phyloP scores from a whole-genome alignment of 345 rosid species.

The Populus ilicifolia region DNA sequence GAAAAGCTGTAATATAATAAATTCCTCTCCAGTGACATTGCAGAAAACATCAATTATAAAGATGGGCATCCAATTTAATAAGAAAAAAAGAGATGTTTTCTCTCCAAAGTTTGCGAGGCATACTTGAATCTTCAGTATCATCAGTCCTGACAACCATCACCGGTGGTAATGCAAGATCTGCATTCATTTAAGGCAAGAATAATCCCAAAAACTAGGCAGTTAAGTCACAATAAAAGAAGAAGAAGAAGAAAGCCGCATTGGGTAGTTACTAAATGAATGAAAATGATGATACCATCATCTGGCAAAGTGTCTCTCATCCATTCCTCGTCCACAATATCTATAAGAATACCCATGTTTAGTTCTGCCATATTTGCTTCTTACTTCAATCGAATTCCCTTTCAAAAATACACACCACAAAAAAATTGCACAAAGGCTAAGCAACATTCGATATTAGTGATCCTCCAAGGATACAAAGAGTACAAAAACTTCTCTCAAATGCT shows the following conservation, averaged over 20 bases:
- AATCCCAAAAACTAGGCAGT: not conserved
- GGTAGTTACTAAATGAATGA: not conserved
- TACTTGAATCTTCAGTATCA: constrained; percentile 91
- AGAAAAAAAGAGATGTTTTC: not conserved
- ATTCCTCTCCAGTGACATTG: not conserved
- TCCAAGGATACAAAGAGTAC: not conserved
- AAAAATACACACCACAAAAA: not conserved
- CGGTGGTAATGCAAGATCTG: constrained; percentile 83
- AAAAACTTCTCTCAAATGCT: not conserved
- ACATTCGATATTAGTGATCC: not conserved
- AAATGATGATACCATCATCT: constrained; percentile 59
- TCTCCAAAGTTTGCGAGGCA: constrained; percentile 5
- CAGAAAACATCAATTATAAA: not conserved
- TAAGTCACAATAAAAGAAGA: not conserved
- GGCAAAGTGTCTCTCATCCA: constrained; percentile 97
- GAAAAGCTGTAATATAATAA: too few relatives aligned
- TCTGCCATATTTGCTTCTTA: constrained; percentile 52
- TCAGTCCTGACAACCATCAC: constrained; percentile 68
- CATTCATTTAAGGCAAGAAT: constrained; percentile 18
- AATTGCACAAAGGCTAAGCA: not conserved
- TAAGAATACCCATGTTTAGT: constrained; percentile 67
- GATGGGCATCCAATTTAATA: not conserved
- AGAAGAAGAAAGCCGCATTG: not conserved
- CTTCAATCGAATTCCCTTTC: constrained; percentile 8
- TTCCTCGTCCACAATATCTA: constrained; percentile 88